Base-by-base conservation (phyloP, 2,329 filamentous ascomycete species). In the Cytospora schulzeri region DNA sequence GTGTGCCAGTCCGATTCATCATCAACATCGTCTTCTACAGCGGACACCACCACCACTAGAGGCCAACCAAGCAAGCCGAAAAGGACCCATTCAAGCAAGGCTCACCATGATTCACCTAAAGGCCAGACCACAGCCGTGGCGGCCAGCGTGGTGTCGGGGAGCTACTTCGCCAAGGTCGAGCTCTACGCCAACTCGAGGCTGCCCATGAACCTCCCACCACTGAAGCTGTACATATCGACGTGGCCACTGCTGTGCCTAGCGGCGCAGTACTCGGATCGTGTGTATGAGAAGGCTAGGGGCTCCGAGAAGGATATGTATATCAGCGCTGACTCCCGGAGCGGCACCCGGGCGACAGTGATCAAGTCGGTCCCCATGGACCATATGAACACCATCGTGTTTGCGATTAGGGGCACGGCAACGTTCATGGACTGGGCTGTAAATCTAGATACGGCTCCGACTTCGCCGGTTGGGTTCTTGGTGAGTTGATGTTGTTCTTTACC, bases 401-500 rank as follows among this genome's bases (percentile, higher is more conserved):
- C 92, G 17, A 91, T 96, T 67, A 86, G 92, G 24, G 92, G 92
- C 24, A 92, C 88, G 0, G 87, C 91, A 28, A 90, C 86, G 8
- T 91, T 95, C 70, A 87, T 91, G 79, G 92, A 96, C 76, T 96
- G 92, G 92, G 85, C 90, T 1, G 90, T 95, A 54, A 96, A 96
- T 74, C 83, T 95, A 61, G 86, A 91, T 57, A 85, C 85, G 1
- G 86, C 84, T 0, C 91, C 91, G 0, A 80, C 84, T 0, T 81
- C 86, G 1, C 91, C 92, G 0, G 73, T 72, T 0, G 85, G 84
- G 1, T 95, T 96, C 73, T 80, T 96, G 29, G 80, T 81, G 68
- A 72, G 77, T 67, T 29, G 14, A 35, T 1, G 12, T 35, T 14
- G 33, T 12, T 31, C 29, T 31, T 29, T 41, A 11, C 6, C 24